Conservation (phyloP, 192 early-diverging fungal genomes). For the Coemansia sp. region DNA sequence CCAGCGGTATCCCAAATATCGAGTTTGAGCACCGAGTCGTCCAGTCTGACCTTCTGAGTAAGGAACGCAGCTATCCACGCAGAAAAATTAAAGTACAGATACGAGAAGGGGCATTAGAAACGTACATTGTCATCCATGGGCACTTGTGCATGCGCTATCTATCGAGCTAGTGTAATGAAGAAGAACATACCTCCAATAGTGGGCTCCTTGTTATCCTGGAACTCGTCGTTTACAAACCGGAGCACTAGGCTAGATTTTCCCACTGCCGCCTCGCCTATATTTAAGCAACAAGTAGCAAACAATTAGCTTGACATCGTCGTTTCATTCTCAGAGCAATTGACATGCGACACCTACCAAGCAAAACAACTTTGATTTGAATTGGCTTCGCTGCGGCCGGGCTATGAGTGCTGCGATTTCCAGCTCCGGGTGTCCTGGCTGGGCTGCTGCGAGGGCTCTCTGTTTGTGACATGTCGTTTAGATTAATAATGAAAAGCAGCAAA, state of each 20-base stretch:
- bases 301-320: not conserved
- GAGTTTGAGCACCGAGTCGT: constrained; percentile 81
- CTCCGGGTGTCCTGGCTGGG: constrained; percentile 7
- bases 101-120: constrained; percentile 5
- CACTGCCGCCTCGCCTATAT: constrained; percentile 87
- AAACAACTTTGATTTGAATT: constrained; percentile 95
- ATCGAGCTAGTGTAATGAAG: not conserved
- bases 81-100: not conserved
- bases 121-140: not conserved
- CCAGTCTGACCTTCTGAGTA: constrained; percentile 92
- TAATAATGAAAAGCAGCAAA: constrained; percentile 1
- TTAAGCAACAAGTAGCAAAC: not conserved
- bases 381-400: constrained; percentile 61
- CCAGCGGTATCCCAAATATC: constrained; percentile 95
- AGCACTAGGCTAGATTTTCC: constrained; percentile 97
- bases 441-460: constrained; percentile 30
- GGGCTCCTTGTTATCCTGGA: constrained; percentile 95
- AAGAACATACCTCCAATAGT: constrained; percentile 80
- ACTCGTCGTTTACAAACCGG: constrained; percentile 94
- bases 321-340: not conserved
- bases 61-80: constrained; percentile 67
- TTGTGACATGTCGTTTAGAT: constrained; percentile 37
- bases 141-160: not conserved
- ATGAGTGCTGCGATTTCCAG: constrained; percentile 18
- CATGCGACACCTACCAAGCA: constrained; percentile 60